A percentile compares a stretch with the other conserved stretches of the same genome.
Evolutionary conservation across 164 flowering plant species (phyloP).

Genomic region (Stephania yunnanensis): DNA sequence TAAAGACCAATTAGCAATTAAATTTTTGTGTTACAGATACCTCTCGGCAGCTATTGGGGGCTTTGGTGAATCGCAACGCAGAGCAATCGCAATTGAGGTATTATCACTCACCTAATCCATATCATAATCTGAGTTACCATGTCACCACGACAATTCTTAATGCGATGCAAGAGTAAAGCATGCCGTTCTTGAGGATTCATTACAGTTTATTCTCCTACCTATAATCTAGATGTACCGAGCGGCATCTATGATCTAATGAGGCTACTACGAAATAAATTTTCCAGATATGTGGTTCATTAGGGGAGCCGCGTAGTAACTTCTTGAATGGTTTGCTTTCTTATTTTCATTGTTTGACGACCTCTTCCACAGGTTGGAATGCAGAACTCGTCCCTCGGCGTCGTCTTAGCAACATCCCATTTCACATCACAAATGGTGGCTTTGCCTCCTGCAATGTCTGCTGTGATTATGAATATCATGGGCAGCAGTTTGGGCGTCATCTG

Average conservation of each 20-base stretch:
- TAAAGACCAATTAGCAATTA: neutral
- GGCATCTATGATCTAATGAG: too few species aligned
- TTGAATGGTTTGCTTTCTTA: neutral
- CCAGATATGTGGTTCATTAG: too few species aligned
- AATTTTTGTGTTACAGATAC: slow-evolving; percentile 38
- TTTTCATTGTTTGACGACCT: neutral
- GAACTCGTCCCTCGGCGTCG: slow-evolving; percentile 74
- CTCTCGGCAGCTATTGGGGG: slow-evolving; percentile 54
- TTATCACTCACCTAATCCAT: slow-evolving; percentile 1
- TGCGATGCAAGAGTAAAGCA: too few species aligned
- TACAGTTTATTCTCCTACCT: too few species aligned
- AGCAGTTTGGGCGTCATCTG: slow-evolving; percentile 70
- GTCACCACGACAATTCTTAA: neutral
- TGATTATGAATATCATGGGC: slow-evolving; percentile 85
- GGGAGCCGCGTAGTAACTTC: neutral
- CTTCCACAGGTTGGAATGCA: slow-evolving; percentile 80
- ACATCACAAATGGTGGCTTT: slow-evolving; percentile 67
- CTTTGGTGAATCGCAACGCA: slow-evolving; percentile 58
- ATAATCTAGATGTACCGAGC: too few species aligned
- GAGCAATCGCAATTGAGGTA: slow-evolving; percentile 82
- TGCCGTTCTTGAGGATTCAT: too few species aligned
- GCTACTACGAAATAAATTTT: too few species aligned
- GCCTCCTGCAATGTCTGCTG: slow-evolving; percentile 76
- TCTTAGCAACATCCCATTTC: slow-evolving; percentile 76
- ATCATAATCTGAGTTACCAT: neutral